phyloP scores from a whole-genome alignment of 805 yeast species.

The Monosporozyma yasuniensis region DNA sequence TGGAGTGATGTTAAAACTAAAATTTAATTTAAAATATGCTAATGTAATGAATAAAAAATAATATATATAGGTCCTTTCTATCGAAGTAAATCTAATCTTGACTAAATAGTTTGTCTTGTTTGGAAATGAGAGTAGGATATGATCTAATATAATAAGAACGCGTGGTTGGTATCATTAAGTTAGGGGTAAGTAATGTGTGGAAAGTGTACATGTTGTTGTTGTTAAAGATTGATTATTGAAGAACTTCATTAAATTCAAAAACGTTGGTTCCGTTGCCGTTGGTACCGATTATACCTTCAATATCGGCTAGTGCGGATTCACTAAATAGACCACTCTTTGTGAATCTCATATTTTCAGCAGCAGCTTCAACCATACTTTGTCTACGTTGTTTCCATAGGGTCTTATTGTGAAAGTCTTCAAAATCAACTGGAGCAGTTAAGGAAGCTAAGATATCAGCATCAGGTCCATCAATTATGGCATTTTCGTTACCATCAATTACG shows the following conservation, averaged over 20 bases:
- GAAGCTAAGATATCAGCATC: constrained; percentile 30
- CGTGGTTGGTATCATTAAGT: background rate
- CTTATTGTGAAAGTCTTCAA: constrained; percentile 22
- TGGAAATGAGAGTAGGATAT: background rate
- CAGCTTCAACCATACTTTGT: constrained; percentile 65
- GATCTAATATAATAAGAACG: background rate
- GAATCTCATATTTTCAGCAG: constrained; percentile 63
- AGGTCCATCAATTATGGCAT: constrained; percentile 7
- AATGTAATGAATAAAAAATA: constrained; percentile 1
- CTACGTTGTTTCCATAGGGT: constrained; percentile 44
- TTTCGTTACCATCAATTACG: constrained; percentile 6
- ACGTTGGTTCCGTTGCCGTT: constrained; percentile 10
- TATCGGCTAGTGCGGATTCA: constrained; percentile 64
- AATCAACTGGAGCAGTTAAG: constrained; percentile 28
- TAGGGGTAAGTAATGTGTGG: background rate
- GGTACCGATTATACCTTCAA: constrained; percentile 44
- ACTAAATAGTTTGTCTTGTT: background rate
- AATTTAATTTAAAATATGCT: background rate
- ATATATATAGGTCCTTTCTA: background rate
- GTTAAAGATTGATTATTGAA: no score
- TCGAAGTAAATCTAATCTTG: background rate
- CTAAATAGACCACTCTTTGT: constrained; percentile 71
- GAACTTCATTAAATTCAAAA: constrained; percentile 22
- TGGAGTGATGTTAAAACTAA: background rate
- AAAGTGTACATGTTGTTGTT: background rate